Conservation (phyloP, 257 asterid species). For the Ilex asprella region DNA sequence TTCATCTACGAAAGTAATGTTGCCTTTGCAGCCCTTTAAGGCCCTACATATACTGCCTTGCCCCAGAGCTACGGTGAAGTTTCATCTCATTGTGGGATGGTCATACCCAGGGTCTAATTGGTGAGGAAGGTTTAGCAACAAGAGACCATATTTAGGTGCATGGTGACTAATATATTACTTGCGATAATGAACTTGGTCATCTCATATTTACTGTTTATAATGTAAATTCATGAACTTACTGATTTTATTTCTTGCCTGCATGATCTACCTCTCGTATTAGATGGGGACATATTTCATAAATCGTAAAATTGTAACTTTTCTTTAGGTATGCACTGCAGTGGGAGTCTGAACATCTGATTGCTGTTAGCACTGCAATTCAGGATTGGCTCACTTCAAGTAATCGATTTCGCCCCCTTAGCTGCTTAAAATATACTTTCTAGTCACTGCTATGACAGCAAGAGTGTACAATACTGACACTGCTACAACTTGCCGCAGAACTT, state of each 20-base stretch:
- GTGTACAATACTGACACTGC: slow-evolving; percentile 10
- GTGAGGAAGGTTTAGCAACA: too few relatives aligned
- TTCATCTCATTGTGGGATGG: neutral
- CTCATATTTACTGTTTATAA: neutral
- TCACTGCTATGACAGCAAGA: neutral
- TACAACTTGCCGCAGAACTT: slow-evolving; percentile 44
- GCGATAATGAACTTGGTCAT: too few relatives aligned
- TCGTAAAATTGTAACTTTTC: slow-evolving; percentile 17
- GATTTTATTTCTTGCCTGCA: too few relatives aligned
- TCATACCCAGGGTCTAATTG: neutral
- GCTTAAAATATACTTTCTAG: slow-evolving; percentile 7
- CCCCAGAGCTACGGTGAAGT: neutral
- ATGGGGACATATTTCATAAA: neutral
- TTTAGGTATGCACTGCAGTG: slow-evolving; percentile 81
- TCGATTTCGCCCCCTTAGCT: slow-evolving; percentile 20
- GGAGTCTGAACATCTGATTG: slow-evolving; percentile 81
- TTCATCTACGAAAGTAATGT: neutral
- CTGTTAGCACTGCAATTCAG: slow-evolving; percentile 92
- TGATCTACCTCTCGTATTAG: too few relatives aligned
- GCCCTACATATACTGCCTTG: neutral
- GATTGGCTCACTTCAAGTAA: slow-evolving; percentile 96
- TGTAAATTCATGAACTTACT: neutral
- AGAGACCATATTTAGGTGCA: too few relatives aligned
- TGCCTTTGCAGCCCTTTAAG: neutral
- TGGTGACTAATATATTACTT: too few relatives aligned